Base-by-base conservation (phyloP, 768 basidiomycete species). In the Kwoniella bestiolae region DNA sequence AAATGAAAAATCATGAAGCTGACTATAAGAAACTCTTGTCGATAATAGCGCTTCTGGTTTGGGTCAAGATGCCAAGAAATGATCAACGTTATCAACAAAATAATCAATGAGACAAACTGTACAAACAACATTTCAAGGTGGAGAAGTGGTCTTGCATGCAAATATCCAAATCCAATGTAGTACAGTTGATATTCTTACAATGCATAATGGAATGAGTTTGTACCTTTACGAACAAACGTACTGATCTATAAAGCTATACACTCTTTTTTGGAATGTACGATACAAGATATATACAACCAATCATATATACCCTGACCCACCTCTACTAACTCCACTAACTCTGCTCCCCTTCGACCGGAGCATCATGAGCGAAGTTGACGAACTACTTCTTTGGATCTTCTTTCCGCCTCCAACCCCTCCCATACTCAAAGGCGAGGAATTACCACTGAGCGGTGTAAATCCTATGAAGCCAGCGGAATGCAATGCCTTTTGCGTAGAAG, bases 31-130 rank as follows among this genome's bases (percentile, higher is more conserved):
- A n/a, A n/a, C n/a, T n/a, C n/a, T n/a, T n/a, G n/a, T n/a, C n/a
- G n/a, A n/a, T 25, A 51, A 8, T 35, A 76, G 75, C 60, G 79
- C 79, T 12, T 60, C 79, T 12, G 79, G 78, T 21, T 49, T 80
- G 44, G 79, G 79, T 28, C 79, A 80, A 59, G 76, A 77, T 45
- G 7, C 55, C 46, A 76, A 73, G 53, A 73, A 78, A 61, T 70
- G n/a, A n/a, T n/a, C n/a, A n/a, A n/a, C n/a, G n/a, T n/a, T n/a
- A n/a, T n/a, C n/a, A n/a, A n/a, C n/a, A n/a, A n/a, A n/a, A n/a
- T n/a, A n/a, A n/a, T n/a, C n/a, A n/a, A n/a, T n/a, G n/a, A n/a
- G n/a, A n/a, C n/a, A n/a, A n/a, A n/a, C n/a, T n/a, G n/a, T n/a
- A n/a, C n/a, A n/a, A n/a, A n/a, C n/a, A n/a, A n/a, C n/a, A n/a